These are phyloP conservation scores for Pyrus communis DNA, from an alignment of 306 rosid genomes.

Conservation along the genomic window DNA sequence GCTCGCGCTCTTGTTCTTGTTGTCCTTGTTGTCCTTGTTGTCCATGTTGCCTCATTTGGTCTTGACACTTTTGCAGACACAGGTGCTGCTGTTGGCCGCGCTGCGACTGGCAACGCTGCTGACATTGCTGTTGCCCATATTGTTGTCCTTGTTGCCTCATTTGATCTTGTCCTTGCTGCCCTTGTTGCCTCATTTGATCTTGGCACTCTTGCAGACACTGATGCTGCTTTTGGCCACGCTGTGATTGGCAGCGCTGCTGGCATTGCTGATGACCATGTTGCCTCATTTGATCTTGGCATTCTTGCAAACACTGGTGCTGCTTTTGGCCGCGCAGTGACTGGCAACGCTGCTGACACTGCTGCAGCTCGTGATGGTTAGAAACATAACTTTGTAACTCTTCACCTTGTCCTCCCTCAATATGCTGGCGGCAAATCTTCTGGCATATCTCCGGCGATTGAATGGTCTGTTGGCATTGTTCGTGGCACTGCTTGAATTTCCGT, in stretches of 20 bases:
- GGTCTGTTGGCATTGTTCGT: no score
- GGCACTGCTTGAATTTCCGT: no score
- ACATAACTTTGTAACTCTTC: background rate
- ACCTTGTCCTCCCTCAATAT: no score
- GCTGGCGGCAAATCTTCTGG: no score
- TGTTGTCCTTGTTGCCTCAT: background rate
- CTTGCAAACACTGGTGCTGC: background rate
- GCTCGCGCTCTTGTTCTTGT: background rate
- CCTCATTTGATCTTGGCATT: background rate
- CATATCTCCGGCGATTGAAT: no score
- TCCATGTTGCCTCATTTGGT: background rate
- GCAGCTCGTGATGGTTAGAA: background rate
- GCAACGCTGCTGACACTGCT: constrained; percentile 5
- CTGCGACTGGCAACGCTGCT: background rate
- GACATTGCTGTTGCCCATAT: background rate
- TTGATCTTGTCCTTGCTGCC: background rate
- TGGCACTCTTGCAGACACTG: background rate
- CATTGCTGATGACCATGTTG: background rate
- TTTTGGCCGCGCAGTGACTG: background rate
- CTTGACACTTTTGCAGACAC: background rate
- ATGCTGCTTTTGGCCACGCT: background rate
- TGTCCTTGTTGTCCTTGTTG: background rate
- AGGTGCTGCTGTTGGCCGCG: background rate
- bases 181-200: background rate
- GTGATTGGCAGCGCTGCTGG: background rate